phyloP scores from a whole-genome alignment of 306 rosid genomes.

The Quercus aquifolioides region DNA sequence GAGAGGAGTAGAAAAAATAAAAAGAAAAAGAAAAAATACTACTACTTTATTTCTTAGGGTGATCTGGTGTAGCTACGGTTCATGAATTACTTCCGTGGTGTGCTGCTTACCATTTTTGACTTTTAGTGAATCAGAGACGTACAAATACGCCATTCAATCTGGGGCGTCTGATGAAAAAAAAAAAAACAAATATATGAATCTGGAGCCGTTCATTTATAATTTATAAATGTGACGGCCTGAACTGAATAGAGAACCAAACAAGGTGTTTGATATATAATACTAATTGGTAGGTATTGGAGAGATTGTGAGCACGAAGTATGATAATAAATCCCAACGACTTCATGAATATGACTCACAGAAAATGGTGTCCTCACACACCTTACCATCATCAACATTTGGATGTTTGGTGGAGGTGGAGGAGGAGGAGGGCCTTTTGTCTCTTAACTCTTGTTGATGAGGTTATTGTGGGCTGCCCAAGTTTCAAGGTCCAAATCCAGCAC shows the following conservation, averaged over 20 bases:
- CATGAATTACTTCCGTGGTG: not conserved
- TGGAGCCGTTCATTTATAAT: conserved; percentile 6
- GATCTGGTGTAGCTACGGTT: not conserved
- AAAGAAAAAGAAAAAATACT: not conserved
- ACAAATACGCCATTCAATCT: not conserved
- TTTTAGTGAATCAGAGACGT: not conserved
- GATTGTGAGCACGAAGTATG: conserved; percentile 1
- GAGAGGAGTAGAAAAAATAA: not conserved
- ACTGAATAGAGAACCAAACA: not conserved
- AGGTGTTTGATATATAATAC: not conserved
- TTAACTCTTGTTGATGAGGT: not conserved
- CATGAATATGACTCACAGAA: conserved; percentile 2
- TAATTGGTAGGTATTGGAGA: not conserved
- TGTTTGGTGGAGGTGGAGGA: conserved; percentile 16
- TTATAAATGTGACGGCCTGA: too few relatives aligned
- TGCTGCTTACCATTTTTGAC: conserved; percentile 1
- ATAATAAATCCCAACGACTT: not conserved
- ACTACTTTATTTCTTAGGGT: not conserved
- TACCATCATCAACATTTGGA: conserved; percentile 7
- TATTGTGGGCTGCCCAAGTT: not conserved
- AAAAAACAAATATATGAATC: too few relatives aligned
- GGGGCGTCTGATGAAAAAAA: not conserved
- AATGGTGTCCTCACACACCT: conserved; percentile 44
- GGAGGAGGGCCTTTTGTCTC: not conserved
- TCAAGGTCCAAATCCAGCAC: too few relatives aligned